phyloP scores from a whole-genome alignment of 306 rosid genomes.

The Gillenia trifoliata region DNA sequence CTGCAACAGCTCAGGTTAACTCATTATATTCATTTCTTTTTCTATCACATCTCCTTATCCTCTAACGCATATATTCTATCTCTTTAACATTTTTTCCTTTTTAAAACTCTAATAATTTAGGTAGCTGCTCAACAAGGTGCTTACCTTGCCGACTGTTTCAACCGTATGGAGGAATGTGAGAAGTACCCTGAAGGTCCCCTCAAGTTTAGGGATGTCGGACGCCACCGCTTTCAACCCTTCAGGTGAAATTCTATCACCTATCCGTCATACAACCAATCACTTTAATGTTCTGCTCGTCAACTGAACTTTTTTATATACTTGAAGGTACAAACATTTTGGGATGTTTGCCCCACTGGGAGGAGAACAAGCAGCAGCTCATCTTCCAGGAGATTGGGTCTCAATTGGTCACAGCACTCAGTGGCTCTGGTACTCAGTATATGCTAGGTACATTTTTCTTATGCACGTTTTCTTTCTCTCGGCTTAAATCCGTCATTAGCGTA shows the following conservation, averaged over 20 bases:
- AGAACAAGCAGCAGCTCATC: constrained; percentile 77
- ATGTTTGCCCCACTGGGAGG: constrained; percentile 95
- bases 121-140: constrained; percentile 86
- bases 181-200: constrained; percentile 78
- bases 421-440: constrained; percentile 85
- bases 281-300: too few species aligned
- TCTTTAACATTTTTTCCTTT: not conserved
- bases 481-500: not conserved
- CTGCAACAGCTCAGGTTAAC: constrained; percentile 80
- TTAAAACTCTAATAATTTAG: constrained; percentile 23
- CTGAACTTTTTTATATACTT: not conserved
- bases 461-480: not conserved
- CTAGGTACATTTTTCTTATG: constrained; percentile 37
- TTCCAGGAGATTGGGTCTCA: constrained; percentile 90
- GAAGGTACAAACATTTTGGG: constrained; percentile 80
- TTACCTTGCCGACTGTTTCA: constrained; percentile 65
- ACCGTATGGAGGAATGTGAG: constrained; percentile 26
- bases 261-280: too few species aligned
- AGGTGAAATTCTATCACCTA: constrained; percentile 21
- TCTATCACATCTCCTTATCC: not conserved
- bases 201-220: constrained; percentile 55
- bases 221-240: constrained; percentile 67
- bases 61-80: too few species aligned
- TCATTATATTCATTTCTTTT: not conserved
- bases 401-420: constrained; percentile 71